Evolutionary conservation across 2,329 filamentous ascomycete species (phyloP).

Genomic region (Colletotrichum sp.): DNA sequence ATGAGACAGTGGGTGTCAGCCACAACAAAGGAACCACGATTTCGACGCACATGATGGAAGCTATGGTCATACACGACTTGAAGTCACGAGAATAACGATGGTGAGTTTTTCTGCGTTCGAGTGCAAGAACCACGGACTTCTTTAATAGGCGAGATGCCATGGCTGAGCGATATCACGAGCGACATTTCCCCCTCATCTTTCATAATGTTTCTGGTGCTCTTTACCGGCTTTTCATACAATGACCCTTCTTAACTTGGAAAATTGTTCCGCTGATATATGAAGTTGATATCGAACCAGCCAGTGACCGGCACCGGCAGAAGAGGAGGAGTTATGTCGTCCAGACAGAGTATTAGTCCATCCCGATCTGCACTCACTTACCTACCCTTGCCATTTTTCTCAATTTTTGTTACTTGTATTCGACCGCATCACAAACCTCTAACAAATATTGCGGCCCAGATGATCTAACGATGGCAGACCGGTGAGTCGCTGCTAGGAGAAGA

Average conservation of each 20-base stretch:
- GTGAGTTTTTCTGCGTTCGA: not conserved
- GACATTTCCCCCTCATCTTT: not conserved
- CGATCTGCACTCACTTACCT: not conserved
- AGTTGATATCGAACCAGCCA: not conserved
- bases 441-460: not conserved
- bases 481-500: not conserved
- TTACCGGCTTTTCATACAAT: not conserved
- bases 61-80: not conserved
- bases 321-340: not conserved
- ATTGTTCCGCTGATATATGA: not conserved
- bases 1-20: conserved; percentile 22
- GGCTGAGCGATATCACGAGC: not conserved
- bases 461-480: not conserved
- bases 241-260: not conserved
- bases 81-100: not conserved
- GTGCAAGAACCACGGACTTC: not conserved
- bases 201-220: not conserved
- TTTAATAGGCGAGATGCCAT: not conserved
- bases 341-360: not conserved
- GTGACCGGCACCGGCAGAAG: not conserved
- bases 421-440: not conserved
- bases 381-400: not conserved
- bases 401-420: not conserved
- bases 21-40: not conserved
- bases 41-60: not conserved